Conservation (phyloP, 2,329 filamentous ascomycete species). For the Pseudogymnoascus sp. region DNA sequence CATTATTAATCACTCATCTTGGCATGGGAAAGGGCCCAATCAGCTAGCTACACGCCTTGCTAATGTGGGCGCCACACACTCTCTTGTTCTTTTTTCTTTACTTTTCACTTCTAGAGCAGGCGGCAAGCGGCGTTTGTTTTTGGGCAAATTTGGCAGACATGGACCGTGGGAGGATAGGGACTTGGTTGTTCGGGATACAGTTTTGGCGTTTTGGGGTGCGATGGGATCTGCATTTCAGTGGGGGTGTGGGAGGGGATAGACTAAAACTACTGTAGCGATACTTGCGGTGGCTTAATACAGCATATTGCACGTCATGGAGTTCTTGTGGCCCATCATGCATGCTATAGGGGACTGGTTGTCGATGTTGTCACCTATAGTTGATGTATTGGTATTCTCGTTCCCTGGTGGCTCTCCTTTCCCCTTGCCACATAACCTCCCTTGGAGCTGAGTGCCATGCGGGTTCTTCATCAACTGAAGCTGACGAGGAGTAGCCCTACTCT, state of each 20-base stretch:
- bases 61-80: not conserved
- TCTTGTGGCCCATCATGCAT: not conserved
- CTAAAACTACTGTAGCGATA: not conserved
- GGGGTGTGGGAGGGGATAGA: not conserved
- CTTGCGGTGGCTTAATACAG: not conserved
- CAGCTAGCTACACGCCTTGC: not conserved
- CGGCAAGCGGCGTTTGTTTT: not conserved
- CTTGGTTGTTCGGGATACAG: not conserved
- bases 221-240: not conserved
- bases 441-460: not conserved
- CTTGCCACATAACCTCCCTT: not conserved
- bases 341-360: not conserved
- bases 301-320: not conserved
- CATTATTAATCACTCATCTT: constrained; percentile 3
- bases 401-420: not conserved
- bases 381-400: not conserved
- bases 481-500: not conserved
- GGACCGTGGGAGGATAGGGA: no score
- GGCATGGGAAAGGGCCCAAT: not conserved
- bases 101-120: not conserved
- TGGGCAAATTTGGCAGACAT: not conserved
- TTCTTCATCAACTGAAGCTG: not conserved
- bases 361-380: not conserved
- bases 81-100: not conserved
- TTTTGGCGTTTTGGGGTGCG: not conserved